Evolutionary conservation across 805 yeast genomes (phyloP).

Genomic region (Barnettozyma californica): DNA sequence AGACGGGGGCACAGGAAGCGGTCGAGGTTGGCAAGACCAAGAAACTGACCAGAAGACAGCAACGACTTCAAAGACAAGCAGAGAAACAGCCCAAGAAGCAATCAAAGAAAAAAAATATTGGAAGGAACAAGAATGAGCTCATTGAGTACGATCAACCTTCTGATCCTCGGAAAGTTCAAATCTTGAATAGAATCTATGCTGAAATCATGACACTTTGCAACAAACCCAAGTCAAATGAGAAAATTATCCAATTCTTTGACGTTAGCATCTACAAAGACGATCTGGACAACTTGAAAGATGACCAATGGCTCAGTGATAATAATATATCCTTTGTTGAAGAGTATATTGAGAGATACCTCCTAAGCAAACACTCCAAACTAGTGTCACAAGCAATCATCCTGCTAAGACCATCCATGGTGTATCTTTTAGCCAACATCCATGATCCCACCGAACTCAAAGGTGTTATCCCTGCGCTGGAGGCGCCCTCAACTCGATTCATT

Average conservation of each 20-base stretch:
- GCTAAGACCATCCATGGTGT: constrained; percentile 59
- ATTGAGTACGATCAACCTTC: constrained; percentile 14
- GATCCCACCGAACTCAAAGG: constrained; percentile 39
- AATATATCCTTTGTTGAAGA: constrained; percentile 61
- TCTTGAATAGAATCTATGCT: constrained; percentile 13
- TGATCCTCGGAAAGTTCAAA: constrained; percentile 14
- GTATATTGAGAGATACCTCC: constrained; percentile 36
- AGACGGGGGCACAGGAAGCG: not conserved
- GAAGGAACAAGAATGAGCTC: constrained; percentile 6
- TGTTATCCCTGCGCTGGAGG: constrained; percentile 40
- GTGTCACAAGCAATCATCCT: constrained; percentile 32
- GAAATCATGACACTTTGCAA: constrained; percentile 11
- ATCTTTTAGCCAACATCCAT: constrained; percentile 48
- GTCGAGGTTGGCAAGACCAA: not conserved
- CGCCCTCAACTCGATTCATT: constrained; percentile 37
- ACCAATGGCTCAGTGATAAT: constrained; percentile 73
- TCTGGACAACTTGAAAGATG: constrained; percentile 49
- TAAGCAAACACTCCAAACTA: constrained; percentile 23
- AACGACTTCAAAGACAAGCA: not conserved
- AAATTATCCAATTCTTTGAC: constrained; percentile 46
- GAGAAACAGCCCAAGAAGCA: not conserved
- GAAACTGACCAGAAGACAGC: constrained; percentile 5
- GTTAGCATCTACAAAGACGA: constrained; percentile 57
- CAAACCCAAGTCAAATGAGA: constrained; percentile 16
- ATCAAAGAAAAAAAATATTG: constrained; percentile 5